These are phyloP conservation scores for Yarrowia sp. DNA, from an alignment of 805 yeast genomes.

Conservation along the genomic window DNA sequence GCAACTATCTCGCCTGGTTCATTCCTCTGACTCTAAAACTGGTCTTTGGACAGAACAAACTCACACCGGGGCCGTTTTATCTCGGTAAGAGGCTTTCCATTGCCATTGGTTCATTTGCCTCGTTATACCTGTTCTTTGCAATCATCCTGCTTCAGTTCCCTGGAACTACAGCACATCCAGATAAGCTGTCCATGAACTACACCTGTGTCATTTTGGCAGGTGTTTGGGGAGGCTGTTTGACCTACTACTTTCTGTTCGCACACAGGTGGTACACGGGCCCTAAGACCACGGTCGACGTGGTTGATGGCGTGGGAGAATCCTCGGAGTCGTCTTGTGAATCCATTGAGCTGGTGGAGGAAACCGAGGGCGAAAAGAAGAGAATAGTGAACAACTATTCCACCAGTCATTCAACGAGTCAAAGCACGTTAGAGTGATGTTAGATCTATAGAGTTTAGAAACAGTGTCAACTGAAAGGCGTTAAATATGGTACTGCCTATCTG, in stretches of 20 bases:
- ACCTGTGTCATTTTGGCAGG: conserved; percentile 67
- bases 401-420: neutral
- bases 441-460: neutral
- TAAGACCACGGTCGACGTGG: conserved; percentile 38
- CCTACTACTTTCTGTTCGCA: conserved; percentile 62
- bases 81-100: conserved; percentile 60
- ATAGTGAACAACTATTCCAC: too few species aligned
- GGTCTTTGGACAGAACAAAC: conserved; percentile 57
- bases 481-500: too few species aligned
- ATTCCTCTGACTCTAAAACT: conserved; percentile 64
- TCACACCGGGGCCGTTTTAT: conserved; percentile 71
- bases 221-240: conserved; percentile 60
- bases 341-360: too few species aligned
- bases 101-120: conserved; percentile 56
- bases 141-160: conserved; percentile 71
- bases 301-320: conserved; percentile 19
- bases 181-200: conserved; percentile 65
- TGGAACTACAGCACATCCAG: conserved; percentile 47
- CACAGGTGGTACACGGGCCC: conserved; percentile 67
- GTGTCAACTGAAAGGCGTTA: neutral
- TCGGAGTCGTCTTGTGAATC: too few species aligned
- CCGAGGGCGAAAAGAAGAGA: too few species aligned
- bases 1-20: conserved; percentile 69
- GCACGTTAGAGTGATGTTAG: neutral
- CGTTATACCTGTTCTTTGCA: conserved; percentile 59